Conservation (phyloP, 352 stramenopile genomes). For the Phytophthora sojae region DNA sequence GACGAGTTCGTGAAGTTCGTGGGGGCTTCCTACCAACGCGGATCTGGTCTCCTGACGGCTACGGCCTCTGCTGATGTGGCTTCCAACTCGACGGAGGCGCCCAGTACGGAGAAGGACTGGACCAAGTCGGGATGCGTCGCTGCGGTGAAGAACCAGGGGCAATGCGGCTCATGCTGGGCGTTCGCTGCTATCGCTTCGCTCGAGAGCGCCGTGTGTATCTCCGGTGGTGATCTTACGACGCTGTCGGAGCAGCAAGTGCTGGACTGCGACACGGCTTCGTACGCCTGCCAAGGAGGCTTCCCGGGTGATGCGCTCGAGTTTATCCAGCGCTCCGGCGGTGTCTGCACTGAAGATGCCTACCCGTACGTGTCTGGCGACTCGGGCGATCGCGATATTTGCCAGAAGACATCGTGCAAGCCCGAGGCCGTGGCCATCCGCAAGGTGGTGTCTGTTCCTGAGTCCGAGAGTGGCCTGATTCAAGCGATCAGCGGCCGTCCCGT, state of each 20-base stretch:
- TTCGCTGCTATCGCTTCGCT: conserved; percentile 94
- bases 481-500: conserved; percentile 94
- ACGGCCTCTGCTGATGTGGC: neutral
- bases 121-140: conserved; percentile 65
- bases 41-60: conserved; percentile 4
- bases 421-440: conserved; percentile 47
- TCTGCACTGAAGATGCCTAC: conserved; percentile 83
- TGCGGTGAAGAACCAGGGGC: conserved; percentile 95
- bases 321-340: conserved; percentile 77
- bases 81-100: conserved; percentile 19
- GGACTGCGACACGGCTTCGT: conserved; percentile 86
- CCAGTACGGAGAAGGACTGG: conserved; percentile 58
- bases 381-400: conserved; percentile 42
- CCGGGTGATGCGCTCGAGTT: conserved; percentile 91
- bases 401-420: conserved; percentile 37
- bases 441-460: conserved; percentile 72
- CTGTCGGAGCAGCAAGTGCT: conserved; percentile 95
- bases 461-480: conserved; percentile 79
- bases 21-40: conserved; percentile 48
- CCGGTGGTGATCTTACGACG: conserved; percentile 68
- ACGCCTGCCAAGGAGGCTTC: conserved; percentile 92
- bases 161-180: conserved; percentile 98
- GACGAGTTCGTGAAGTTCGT: conserved; percentile 70
- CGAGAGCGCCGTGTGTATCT: conserved; percentile 91
- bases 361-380: conserved; percentile 79